Percentiles rank a stretch among this genome's conserved stretches.
Evolutionary conservation across 371 early-diverging fungal genomes (phyloP).

Genomic region (Mortierella sp.): DNA sequence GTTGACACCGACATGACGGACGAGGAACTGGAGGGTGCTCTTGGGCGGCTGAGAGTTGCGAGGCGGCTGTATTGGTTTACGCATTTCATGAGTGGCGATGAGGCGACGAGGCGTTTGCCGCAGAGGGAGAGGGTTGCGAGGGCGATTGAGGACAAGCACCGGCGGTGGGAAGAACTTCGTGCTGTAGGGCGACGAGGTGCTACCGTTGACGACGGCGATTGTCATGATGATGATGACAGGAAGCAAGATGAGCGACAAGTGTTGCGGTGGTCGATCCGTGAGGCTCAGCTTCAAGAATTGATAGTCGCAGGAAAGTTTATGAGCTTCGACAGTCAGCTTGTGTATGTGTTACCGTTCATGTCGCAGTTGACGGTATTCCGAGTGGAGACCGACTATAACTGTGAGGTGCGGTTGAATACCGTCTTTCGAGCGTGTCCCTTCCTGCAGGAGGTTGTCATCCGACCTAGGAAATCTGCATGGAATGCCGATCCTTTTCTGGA

Average conservation of each 20-base stretch:
- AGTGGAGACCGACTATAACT: not conserved
- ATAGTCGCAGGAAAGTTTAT: not conserved
- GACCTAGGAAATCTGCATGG: not conserved
- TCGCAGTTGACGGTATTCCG: not conserved
- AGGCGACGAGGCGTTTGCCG: not conserved
- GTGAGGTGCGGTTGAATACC: not conserved
- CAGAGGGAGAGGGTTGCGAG: not conserved
- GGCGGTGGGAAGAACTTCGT: not conserved
- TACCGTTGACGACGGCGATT: not conserved
- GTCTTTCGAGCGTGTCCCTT: not conserved
- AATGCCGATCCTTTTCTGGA: not conserved
- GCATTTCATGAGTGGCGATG: not conserved
- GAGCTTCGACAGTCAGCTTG: not conserved
- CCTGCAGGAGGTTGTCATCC: not conserved
- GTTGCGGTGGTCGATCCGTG: not conserved
- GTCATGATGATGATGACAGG: not conserved
- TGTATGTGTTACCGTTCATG: not conserved
- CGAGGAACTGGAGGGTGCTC: not conserved
- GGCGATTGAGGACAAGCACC: not conserved
- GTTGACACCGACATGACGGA: not conserved
- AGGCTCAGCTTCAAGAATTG: not conserved
- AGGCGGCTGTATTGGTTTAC: not conserved
- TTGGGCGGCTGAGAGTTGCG: not conserved
- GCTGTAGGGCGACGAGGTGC: not conserved
- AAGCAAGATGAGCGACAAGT: not conserved